phyloP scores from a whole-genome alignment of 768 basidiomycete species.

The Kwoniella europaea region DNA sequence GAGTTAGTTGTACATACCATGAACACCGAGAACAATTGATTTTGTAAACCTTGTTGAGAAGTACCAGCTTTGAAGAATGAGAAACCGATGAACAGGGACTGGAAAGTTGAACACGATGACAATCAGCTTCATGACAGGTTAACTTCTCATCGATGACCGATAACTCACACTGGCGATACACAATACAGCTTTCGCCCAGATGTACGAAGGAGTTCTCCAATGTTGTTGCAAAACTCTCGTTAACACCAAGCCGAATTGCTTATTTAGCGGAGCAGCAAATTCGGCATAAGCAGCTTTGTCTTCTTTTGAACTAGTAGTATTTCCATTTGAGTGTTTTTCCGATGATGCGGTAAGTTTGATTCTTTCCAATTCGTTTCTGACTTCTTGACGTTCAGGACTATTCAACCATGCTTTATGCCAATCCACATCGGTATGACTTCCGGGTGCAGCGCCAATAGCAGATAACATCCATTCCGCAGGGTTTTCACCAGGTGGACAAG shows the following conservation, averaged over 20 bases:
- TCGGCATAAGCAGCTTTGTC: constrained; percentile 55
- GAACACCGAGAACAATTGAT: constrained; percentile 55
- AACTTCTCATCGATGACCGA: background rate
- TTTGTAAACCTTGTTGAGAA: constrained; percentile 55
- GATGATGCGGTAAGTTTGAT: constrained; percentile 61
- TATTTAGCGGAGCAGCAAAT: constrained; percentile 45
- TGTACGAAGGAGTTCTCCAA: constrained; percentile 60
- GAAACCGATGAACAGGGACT: constrained; percentile 56
- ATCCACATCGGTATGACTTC: constrained; percentile 67
- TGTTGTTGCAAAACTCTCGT: constrained; percentile 58
- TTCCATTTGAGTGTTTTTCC: constrained; percentile 37
- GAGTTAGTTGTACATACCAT: constrained; percentile 27
- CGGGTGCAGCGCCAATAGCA: constrained; percentile 74
- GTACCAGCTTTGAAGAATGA: constrained; percentile 59
- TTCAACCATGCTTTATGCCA: constrained; percentile 69
- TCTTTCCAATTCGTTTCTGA: constrained; percentile 63
- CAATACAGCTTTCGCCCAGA: constrained; percentile 58
- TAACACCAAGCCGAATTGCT: constrained; percentile 44
- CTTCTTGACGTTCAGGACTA: constrained; percentile 64
- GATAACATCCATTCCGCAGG: constrained; percentile 67
- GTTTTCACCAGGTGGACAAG: constrained; percentile 76
- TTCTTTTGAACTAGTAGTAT: constrained; percentile 54
- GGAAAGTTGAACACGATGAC: too few relatives aligned
- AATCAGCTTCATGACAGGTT: background rate
- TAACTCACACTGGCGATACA: constrained; percentile 38